Percentiles rank a stretch among this genome's conserved stretches.
Evolutionary conservation across 2,329 filamentous ascomycete species (phyloP).

Genomic region (Sporothrix luriei): DNA sequence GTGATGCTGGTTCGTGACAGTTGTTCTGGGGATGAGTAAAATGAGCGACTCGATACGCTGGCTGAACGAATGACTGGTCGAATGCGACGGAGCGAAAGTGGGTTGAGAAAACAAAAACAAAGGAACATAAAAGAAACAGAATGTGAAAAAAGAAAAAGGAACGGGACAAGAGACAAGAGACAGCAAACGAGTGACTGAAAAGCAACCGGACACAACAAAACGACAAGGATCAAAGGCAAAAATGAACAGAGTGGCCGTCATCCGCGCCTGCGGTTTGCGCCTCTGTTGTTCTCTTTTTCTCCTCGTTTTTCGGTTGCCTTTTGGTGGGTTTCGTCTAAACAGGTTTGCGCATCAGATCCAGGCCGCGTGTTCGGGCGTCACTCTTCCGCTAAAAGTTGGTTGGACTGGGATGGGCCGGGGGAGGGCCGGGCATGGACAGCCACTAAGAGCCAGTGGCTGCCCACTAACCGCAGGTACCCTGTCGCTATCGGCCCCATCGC

Average conservation of each 20-base stretch:
- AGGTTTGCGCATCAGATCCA: slow-evolving; percentile 7
- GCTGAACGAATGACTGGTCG: slow-evolving; percentile 13
- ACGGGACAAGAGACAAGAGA: neutral
- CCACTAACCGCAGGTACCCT: neutral
- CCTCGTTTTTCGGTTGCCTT: neutral
- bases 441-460: neutral
- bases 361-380: slow-evolving; percentile 24
- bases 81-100: neutral
- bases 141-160: neutral
- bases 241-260: neutral
- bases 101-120: neutral
- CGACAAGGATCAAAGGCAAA: neutral
- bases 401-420: slow-evolving; percentile 10
- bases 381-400: slow-evolving; percentile 14
- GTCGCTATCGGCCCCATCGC: no score
- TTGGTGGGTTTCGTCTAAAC: slow-evolving; percentile 18
- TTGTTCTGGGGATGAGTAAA: neutral
- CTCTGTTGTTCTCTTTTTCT: neutral
- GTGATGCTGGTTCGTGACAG: neutral
- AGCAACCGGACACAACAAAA: neutral
- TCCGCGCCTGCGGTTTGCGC: neutral
- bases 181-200: slow-evolving; percentile 4
- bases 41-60: neutral
- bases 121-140: neutral
- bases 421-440: neutral